These are phyloP conservation scores for Seiridium cupressi DNA, from an alignment of 2,329 filamentous ascomycete genomes.

Conservation along the genomic window DNA sequence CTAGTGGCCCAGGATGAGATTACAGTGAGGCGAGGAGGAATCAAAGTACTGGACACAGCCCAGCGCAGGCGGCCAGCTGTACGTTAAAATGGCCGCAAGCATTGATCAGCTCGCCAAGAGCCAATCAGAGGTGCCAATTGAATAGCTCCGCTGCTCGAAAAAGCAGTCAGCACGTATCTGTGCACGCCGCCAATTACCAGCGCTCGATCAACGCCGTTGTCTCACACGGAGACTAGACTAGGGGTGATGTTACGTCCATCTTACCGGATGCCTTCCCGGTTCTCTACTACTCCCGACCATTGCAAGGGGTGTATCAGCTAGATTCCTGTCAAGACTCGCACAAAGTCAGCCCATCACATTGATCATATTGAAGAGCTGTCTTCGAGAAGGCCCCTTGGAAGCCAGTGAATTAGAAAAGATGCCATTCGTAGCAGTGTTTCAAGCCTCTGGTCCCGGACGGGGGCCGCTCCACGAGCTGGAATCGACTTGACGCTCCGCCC, in stretches of 20 bases:
- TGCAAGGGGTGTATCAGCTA: neutral
- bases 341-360: neutral
- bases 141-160: neutral
- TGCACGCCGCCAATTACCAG: neutral
- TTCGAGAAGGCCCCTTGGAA: no score
- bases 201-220: neutral
- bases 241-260: conserved; percentile 2
- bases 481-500: neutral
- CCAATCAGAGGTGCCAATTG: neutral
- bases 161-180: conserved; percentile 1
- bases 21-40: neutral
- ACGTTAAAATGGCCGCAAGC: neutral
- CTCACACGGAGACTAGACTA: neutral
- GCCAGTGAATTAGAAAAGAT: no score
- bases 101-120: neutral
- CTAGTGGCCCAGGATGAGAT: neutral
- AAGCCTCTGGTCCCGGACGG: neutral
- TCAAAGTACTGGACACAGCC: neutral
- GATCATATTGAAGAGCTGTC: no score
- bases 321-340: neutral
- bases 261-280: neutral
- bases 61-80: neutral
- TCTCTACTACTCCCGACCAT: neutral
- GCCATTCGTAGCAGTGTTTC: neutral
- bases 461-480: no score